Evolutionary conservation across 106 monocot species (phyloP), one percentile per base, ranked within the genome.

Genomic region (Allium cepa): DNA sequence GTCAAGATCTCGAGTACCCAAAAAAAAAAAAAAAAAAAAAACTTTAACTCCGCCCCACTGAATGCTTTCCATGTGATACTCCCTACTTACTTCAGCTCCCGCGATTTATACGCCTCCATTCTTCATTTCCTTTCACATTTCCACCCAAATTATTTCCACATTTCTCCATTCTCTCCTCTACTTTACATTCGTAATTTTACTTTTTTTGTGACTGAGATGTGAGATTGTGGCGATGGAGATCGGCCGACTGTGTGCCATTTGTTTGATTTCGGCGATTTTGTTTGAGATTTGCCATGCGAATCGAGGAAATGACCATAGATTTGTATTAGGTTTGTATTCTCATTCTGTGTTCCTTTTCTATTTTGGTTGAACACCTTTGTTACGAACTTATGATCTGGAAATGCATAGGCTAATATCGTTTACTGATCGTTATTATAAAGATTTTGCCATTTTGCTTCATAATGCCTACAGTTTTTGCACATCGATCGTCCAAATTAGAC

Each of bases 301-400:
- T 67, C 73, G 47, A 7, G 63, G 36, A 36, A 36, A 13, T 11
- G 51, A 52, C 9, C 50, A 13, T 15, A 55, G 22, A 14, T 73
- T 73, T 50, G 14, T 64, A 46, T 3, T 72, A 63, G 73, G 64
- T 73, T 46, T 53, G 73, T 47, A 47, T 14, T 26, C 49, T 66
- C n/a, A 26, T 66, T 59, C 15, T 59, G n/a, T 17, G n/a, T 17
- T 17, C n/a, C 22, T 59, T 59, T 16, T 59, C 8, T 1, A 59
- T 17, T 18, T 59, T 59, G n/a, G 7, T 59, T 59, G 36, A 36
- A 36, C 5, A 36, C 36, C 36, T 36, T 36, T 4, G 36, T 36
- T 36, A 36, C 5, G 36, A 36, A 36, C 36, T 36, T 36, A 36
- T 36, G 36, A 5, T 36, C 36, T 36, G 36, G 36, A 36, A 36